Percentiles rank a stretch among this genome's conserved stretches.
Evolutionary conservation across 306 rosid genomes (phyloP).

Genomic region (Vachellia collinsii): DNA sequence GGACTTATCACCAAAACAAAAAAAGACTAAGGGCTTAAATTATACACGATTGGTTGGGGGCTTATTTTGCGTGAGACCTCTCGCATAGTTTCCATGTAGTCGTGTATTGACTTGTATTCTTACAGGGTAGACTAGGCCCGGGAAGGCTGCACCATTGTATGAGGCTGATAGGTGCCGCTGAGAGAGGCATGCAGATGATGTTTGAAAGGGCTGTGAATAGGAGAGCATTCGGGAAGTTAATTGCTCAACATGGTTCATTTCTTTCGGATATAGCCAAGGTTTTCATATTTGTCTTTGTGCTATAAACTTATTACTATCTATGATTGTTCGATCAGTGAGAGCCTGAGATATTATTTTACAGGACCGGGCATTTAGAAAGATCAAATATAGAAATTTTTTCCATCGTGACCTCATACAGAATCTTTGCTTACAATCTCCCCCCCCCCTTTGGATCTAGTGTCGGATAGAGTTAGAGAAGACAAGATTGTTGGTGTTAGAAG

Average conservation of each 20-base stretch:
- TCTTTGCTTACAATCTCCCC: constrained; percentile 3
- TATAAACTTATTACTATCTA: neutral
- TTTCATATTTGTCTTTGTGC: constrained; percentile 24
- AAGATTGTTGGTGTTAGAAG: constrained; percentile 88
- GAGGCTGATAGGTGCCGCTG: constrained; percentile 94
- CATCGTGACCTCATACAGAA: neutral
- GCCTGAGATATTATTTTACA: neutral
- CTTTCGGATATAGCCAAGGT: constrained; percentile 85
- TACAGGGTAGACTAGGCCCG: constrained; percentile 96
- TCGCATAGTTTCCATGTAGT: constrained; percentile 16
- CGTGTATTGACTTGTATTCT: constrained; percentile 25
- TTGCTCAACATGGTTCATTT: constrained; percentile 94
- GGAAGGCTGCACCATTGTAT: constrained; percentile 99
- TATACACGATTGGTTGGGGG: neutral
- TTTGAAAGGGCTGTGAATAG: constrained; percentile 85
- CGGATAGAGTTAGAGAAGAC: constrained; percentile 85
- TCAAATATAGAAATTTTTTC: constrained; percentile 18
- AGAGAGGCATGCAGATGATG: constrained; percentile 87
- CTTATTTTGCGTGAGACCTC: constrained; percentile 9
- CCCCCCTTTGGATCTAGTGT: constrained; percentile 54
- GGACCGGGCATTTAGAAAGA: neutral
- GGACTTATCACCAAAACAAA: no score
- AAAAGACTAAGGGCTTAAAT: neutral
- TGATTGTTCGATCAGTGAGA: neutral
- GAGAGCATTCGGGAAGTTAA: constrained; percentile 81